These are phyloP conservation scores for Aspergillus baeticus DNA, from an alignment of 495 filamentous ascomycete species.

Conservation along the genomic window DNA sequence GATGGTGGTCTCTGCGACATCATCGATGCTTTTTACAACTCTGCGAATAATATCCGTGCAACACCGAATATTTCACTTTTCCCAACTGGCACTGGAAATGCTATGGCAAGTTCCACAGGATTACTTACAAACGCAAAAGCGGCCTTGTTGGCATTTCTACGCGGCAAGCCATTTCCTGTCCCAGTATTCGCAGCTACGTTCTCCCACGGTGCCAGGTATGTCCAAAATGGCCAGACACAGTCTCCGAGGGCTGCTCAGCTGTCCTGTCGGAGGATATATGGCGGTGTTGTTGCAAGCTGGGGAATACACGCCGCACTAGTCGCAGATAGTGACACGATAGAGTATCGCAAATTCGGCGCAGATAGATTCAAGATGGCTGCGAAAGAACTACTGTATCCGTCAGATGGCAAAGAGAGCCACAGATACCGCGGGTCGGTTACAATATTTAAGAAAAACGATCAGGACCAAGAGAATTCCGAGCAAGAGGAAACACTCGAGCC, in stretches of 20 bases:
- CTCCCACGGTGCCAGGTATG: constrained; percentile 56
- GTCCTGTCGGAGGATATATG: constrained; percentile 47
- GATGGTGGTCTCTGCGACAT: constrained; percentile 83
- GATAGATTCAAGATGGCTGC: constrained; percentile 83
- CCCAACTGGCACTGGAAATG: constrained; percentile 86
- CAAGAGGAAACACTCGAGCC: constrained; percentile 26
- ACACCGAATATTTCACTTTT: constrained; percentile 62
- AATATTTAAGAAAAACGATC: constrained; percentile 23
- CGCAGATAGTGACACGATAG: constrained; percentile 79
- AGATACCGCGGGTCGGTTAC: constrained; percentile 63
- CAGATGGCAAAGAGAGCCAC: constrained; percentile 60
- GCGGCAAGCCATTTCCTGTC: constrained; percentile 47
- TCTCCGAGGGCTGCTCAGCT: constrained; percentile 18
- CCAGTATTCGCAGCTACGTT: constrained; percentile 61
- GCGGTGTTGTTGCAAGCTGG: constrained; percentile 84
- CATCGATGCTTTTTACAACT: constrained; percentile 60
- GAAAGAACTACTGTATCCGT: constrained; percentile 63
- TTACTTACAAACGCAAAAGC: constrained; percentile 27
- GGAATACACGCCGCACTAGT: constrained; percentile 85
- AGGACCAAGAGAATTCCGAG: constrained; percentile 23
- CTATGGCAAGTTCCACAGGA: constrained; percentile 69
- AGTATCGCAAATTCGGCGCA: constrained; percentile 69
- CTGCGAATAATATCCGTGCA: constrained; percentile 4
- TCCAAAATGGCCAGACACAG: constrained; percentile 35
- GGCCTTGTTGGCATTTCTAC: constrained; percentile 41